phyloP scores from a whole-genome alignment of 371 early-diverging fungal species.

The Mortierella polycephala region DNA sequence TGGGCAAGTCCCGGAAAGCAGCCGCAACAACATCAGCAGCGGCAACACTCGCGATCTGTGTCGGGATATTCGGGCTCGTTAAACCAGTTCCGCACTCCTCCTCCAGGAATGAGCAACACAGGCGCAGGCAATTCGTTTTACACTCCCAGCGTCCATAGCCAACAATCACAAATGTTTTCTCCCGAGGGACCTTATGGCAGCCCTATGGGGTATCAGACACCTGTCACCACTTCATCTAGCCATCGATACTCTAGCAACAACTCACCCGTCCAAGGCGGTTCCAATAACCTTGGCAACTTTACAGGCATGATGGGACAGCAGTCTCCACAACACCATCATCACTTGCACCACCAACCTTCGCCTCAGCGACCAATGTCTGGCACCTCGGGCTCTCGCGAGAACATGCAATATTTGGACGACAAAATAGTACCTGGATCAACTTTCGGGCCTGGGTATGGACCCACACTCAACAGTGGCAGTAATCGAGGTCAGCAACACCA shows the following conservation, averaged over 20 bases:
- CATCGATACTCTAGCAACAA: slow-evolving; percentile 37
- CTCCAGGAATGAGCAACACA: slow-evolving; percentile 26
- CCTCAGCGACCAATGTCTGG: slow-evolving; percentile 37
- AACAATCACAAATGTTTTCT: slow-evolving; percentile 26
- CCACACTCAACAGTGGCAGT: slow-evolving; percentile 39
- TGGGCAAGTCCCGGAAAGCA: slow-evolving; percentile 44
- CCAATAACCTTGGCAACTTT: slow-evolving; percentile 21
- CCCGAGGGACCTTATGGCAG: slow-evolving; percentile 48
- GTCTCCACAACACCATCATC: slow-evolving; percentile 21
- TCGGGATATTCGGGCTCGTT: slow-evolving; percentile 26
- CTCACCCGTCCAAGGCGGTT: slow-evolving; percentile 39
- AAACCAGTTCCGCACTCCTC: slow-evolving; percentile 39
- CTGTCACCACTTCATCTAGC: slow-evolving; percentile 16
- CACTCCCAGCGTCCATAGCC: slow-evolving; percentile 21
- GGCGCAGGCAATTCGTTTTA: slow-evolving; percentile 27
- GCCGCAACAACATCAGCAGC: slow-evolving; percentile 15
- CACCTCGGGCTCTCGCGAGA: slow-evolving; percentile 26
- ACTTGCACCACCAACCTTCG: slow-evolving; percentile 32
- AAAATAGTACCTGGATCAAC: slow-evolving; percentile 27
- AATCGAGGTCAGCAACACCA: slow-evolving; percentile 22
- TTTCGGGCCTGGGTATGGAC: slow-evolving; percentile 49
- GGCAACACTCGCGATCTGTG: slow-evolving; percentile 9
- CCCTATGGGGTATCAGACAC: slow-evolving; percentile 26
- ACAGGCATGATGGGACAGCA: slow-evolving; percentile 16
- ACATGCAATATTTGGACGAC: slow-evolving; percentile 38